Base-by-base conservation (phyloP, 495 filamentous ascomycete species). In the Xylaria bambusicola region DNA sequence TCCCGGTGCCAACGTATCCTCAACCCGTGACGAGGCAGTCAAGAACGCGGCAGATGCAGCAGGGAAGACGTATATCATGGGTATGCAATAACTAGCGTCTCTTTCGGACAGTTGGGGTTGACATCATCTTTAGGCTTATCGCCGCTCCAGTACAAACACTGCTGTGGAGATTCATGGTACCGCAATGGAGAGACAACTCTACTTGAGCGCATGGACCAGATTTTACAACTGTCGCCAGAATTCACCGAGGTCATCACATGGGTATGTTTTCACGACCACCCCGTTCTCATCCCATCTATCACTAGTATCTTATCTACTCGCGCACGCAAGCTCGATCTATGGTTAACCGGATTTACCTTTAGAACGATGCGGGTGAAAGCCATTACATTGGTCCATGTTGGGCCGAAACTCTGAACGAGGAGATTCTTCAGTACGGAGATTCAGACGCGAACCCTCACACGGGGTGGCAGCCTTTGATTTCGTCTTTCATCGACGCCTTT, bases 381-480 rank as follows among this genome's bases (percentile, higher is more conserved):
- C 77, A 80, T 56, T 80, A 81, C 62, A 71, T 80, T 20, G 78
- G 78, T 4, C 71, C 74, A 15, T 64, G 71, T 50, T 81, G 77
- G 77, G 29, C 66, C 21, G 61, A 69, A 26, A 62, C 61, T 18
- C 42, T 69, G 0, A 68, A 61, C 29, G 9, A 21, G 29, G 69
- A 72, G n/a, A 63, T 70, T 36, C 51, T 69, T 1, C 62, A 66
- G 8, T 63, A 57, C 24, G 57, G 57, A 36, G 76, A 77, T 44
- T 59, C 64, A 10, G 70, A 67, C 23, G 29, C 55, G 31, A 66
- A 51, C 36, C 49, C 62, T 40, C 76, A 78, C 61, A 65, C 61
- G 4, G 76, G 62, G 24, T 68, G 60, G 40, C 72, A 70, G 73
- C 63, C 71, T 33, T 61, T 78, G 10, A 52, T 66, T 1, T 54